phyloP scores from a whole-genome alignment of 2,329 filamentous ascomycete genomes.

The Dichotomopilus funicola region DNA sequence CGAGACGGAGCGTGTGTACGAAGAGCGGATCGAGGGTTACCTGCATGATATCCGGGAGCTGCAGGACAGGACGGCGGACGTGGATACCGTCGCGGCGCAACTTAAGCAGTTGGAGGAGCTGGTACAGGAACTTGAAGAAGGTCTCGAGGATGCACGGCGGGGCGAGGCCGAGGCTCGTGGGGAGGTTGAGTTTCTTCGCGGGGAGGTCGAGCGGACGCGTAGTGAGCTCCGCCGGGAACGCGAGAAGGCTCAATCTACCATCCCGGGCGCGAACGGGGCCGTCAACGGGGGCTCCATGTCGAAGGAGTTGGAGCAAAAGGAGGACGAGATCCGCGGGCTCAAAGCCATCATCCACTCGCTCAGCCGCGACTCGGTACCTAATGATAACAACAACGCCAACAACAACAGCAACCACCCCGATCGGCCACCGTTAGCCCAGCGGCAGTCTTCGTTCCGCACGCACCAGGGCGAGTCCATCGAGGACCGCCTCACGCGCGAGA shows the following conservation, averaged over 20 bases:
- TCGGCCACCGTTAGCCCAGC: slow-evolving; percentile 28
- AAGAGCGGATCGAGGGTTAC: slow-evolving; percentile 82
- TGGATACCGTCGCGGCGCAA: slow-evolving; percentile 83
- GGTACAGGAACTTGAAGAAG: slow-evolving; percentile 94
- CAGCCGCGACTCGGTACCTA: slow-evolving; percentile 64
- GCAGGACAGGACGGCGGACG: slow-evolving; percentile 77
- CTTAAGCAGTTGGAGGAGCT: slow-evolving; percentile 93
- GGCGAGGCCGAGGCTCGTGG: slow-evolving; percentile 93
- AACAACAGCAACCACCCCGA: slow-evolving; percentile 19
- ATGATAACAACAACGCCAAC: slow-evolving; percentile 20
- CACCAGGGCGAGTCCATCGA: slow-evolving; percentile 46
- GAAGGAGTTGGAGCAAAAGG: slow-evolving; percentile 84
- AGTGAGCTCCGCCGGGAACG: slow-evolving; percentile 82
- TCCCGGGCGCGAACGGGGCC: slow-evolving; percentile 40
- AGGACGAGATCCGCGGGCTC: slow-evolving; percentile 92
- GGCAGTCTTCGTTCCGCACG: slow-evolving; percentile 33
- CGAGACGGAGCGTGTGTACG: slow-evolving; percentile 93
- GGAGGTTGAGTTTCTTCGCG: slow-evolving; percentile 90
- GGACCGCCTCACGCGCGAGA: slow-evolving; percentile 56
- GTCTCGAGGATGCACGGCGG: slow-evolving; percentile 85
- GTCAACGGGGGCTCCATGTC: slow-evolving; percentile 40
- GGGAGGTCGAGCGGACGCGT: slow-evolving; percentile 86
- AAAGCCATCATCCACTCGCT: slow-evolving; percentile 98
- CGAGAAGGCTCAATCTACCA: slow-evolving; percentile 65
- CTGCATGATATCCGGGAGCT: slow-evolving; percentile 77